phyloP scores from a whole-genome alignment of 768 basidiomycete species.

The Guyanaporus albipodus region DNA sequence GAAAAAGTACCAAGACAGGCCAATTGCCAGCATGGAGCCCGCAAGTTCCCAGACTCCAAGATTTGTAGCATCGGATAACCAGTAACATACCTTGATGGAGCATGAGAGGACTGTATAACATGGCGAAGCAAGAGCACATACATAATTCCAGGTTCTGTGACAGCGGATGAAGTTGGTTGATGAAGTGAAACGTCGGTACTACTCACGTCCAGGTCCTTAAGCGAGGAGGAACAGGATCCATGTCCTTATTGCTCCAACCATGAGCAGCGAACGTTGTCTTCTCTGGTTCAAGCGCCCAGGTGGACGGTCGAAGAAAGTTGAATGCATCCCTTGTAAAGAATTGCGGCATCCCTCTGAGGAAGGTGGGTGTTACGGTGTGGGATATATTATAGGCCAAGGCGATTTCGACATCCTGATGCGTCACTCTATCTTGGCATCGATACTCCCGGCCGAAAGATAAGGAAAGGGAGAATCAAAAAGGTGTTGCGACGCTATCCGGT shows the following conservation, averaged over 20 bases:
- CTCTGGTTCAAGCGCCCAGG: slow-evolving; percentile 19
- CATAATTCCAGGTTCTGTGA: slow-evolving; percentile 51
- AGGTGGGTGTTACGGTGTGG: neutral
- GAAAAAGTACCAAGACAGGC: slow-evolving; percentile 56
- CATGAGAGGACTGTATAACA: slow-evolving; percentile 16
- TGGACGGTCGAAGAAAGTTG: slow-evolving; percentile 16
- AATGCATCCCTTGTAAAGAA: neutral
- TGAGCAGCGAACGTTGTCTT: slow-evolving; percentile 53
- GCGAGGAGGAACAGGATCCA: slow-evolving; percentile 66
- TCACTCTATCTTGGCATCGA: slow-evolving; percentile 4
- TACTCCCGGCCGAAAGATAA: slow-evolving; percentile 8
- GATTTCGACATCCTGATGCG: slow-evolving; percentile 5
- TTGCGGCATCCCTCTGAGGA: slow-evolving; percentile 6
- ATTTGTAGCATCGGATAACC: slow-evolving; percentile 28
- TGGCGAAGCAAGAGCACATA: slow-evolving; percentile 50
- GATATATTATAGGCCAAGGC: too few relatives aligned
- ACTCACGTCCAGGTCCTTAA: slow-evolving; percentile 56
- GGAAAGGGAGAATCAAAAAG: neutral
- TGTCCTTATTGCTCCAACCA: slow-evolving; percentile 69
- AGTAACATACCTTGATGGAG: slow-evolving; percentile 24
- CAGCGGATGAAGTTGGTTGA: neutral
- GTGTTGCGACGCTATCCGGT: neutral
- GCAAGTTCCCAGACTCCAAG: slow-evolving; percentile 52
- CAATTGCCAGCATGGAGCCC: slow-evolving; percentile 70
- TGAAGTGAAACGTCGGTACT: neutral